phyloP scores from a whole-genome alignment of 495 filamentous ascomycete genomes.

The Antarctomyces pellizariae region DNA sequence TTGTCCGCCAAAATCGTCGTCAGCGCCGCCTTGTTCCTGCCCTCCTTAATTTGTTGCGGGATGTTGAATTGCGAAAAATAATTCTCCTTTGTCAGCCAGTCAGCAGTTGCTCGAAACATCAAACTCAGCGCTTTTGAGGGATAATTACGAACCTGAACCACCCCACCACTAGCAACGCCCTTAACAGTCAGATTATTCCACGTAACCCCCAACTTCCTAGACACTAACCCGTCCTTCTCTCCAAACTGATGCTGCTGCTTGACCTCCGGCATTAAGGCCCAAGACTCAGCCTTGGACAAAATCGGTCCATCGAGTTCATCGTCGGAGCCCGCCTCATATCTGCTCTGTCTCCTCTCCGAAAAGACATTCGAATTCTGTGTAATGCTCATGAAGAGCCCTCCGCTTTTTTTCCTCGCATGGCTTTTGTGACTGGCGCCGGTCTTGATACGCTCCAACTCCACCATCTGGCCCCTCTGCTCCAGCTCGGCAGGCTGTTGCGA shows the following conservation, averaged over 20 bases:
- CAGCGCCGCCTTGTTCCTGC: slow-evolving; percentile 4
- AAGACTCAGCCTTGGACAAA: slow-evolving; percentile 16
- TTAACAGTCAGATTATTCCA: slow-evolving; percentile 41
- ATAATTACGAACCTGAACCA: slow-evolving; percentile 29
- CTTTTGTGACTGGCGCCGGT: no score
- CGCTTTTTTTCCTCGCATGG: no score
- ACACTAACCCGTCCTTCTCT: slow-evolving; percentile 22
- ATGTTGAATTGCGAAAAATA: slow-evolving; percentile 33
- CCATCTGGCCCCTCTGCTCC: no score
- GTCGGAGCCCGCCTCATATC: slow-evolving; percentile 4
- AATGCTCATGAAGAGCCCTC: no score
- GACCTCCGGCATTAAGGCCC: slow-evolving; percentile 23
- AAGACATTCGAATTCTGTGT: slow-evolving; percentile 4
- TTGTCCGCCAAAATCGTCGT: slow-evolving; percentile 26
- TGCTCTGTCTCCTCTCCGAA: slow-evolving; percentile 1
- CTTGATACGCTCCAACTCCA: no score
- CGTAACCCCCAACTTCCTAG: slow-evolving; percentile 29
- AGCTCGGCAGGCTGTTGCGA: no score
- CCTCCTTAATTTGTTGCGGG: slow-evolving; percentile 7
- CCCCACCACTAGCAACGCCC: slow-evolving; percentile 33
- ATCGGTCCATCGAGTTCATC: slow-evolving; percentile 4
- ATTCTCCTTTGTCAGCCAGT: slow-evolving; percentile 25
- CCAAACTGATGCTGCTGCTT: slow-evolving; percentile 21
- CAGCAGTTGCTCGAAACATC: slow-evolving; percentile 16
- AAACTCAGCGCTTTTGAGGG: slow-evolving; percentile 27